Evolutionary conservation across 129 eudicot species (phyloP).

Genomic region (Glebionis coronaria): DNA sequence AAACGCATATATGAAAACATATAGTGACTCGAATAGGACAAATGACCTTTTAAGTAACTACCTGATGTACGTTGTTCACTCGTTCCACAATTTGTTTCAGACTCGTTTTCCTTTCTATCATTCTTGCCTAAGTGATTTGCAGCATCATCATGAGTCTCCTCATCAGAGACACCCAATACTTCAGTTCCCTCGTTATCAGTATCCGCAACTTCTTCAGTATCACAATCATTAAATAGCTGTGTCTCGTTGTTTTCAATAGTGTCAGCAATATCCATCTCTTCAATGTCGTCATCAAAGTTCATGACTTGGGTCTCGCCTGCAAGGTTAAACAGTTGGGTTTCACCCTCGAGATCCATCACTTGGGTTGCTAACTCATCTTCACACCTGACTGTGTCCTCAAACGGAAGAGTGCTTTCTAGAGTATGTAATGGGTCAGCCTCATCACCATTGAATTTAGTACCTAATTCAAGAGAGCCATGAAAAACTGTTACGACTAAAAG

Average conservation of each 20-base stretch:
- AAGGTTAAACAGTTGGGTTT: slow-evolving; percentile 44
- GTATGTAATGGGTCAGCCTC: slow-evolving; percentile 20
- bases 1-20: slow-evolving; percentile 2
- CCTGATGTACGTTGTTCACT: slow-evolving; percentile 45
- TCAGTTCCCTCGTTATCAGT: slow-evolving; percentile 45
- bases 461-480: slow-evolving; percentile 23
- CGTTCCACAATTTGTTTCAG: slow-evolving; percentile 20
- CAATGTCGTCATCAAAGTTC: slow-evolving; percentile 54
- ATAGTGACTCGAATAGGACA: neutral
- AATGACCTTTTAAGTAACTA: slow-evolving; percentile 18
- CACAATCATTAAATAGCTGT: slow-evolving; percentile 45
- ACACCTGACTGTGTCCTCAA: slow-evolving; percentile 34
- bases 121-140: slow-evolving; percentile 13
- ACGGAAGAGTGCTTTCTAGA: slow-evolving; percentile 28
- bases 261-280: slow-evolving; percentile 39
- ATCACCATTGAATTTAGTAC: slow-evolving; percentile 29
- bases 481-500: neutral
- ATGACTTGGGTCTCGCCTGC: slow-evolving; percentile 59
- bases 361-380: slow-evolving; percentile 68
- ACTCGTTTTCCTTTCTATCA: slow-evolving; percentile 19
- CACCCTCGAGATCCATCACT: slow-evolving; percentile 37
- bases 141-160: slow-evolving; percentile 37
- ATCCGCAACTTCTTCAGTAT: slow-evolving; percentile 46
- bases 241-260: slow-evolving; percentile 31
- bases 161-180: slow-evolving; percentile 44